Conservation (phyloP, 208 protist species). For the Acanthamoeba healyi region DNA sequence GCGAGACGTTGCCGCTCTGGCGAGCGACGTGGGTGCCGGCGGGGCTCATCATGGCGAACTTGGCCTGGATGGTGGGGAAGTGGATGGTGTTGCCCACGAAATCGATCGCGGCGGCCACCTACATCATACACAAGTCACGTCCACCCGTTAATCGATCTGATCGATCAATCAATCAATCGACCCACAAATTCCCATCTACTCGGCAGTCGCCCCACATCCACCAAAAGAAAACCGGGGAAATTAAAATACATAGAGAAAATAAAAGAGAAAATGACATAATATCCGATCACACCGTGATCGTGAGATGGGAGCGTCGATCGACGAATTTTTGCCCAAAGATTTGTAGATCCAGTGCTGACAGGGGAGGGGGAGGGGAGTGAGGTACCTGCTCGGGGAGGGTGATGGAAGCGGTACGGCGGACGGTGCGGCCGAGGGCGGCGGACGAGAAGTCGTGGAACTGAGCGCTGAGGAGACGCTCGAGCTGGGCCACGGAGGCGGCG, state of each 20-base stretch:
- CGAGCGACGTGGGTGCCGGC: not conserved
- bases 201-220: no score
- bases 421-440: not conserved
- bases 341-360: not conserved
- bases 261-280: no score
- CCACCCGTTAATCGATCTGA: no score
- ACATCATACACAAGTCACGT: not conserved
- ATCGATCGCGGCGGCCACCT: slow-evolving; percentile 49
- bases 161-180: no score
- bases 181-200: no score
- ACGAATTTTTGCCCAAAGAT: no score
- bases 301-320: no score
- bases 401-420: not conserved
- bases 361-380: not conserved
- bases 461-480: not conserved
- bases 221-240: no score
- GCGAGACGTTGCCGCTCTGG: slow-evolving; percentile 6
- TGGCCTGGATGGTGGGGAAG: slow-evolving; percentile 32
- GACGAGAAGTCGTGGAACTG: slow-evolving; percentile 55
- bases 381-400: not conserved
- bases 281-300: no score
- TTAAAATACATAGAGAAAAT: no score
- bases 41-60: not conserved
- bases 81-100: slow-evolving; percentile 62
- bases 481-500: not conserved